phyloP scores from a whole-genome alignment of 257 asterid genomes.

The Penstemon eatonii region DNA sequence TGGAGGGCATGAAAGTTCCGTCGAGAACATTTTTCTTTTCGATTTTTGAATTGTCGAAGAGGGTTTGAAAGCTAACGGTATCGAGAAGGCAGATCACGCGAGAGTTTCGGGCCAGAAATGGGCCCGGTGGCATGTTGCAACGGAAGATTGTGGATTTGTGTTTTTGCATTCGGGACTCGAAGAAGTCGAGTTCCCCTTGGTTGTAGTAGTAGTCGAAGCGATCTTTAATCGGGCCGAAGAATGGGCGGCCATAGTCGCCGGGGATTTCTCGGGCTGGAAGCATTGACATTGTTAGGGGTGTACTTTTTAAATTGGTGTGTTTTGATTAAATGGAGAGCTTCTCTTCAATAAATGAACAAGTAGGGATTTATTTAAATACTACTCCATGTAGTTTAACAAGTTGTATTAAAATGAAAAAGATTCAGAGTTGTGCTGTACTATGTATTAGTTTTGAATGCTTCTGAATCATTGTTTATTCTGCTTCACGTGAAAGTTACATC shows the following conservation, averaged over 20 bases:
- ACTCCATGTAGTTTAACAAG: no score
- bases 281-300: neutral
- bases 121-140: conserved; percentile 73
- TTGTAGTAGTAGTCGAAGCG: conserved; percentile 49
- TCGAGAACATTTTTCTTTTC: conserved; percentile 71
- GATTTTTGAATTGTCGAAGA: conserved; percentile 70
- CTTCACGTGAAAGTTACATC: no score
- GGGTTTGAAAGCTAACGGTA: conserved; percentile 59
- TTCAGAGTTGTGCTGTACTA: no score
- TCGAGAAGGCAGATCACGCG: conserved; percentile 63
- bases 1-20: conserved; percentile 80
- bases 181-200: conserved; percentile 49
- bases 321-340: no score
- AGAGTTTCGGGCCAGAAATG: conserved; percentile 42
- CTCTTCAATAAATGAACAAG: no score
- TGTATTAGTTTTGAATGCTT: no score
- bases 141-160: conserved; percentile 55
- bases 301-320: no score
- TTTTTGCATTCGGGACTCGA: conserved; percentile 42
- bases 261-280: conserved; percentile 46
- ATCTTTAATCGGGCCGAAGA: conserved; percentile 51
- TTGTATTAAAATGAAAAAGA: no score
- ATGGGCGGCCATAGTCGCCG: conserved; percentile 48
- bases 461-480: no score
- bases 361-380: no score